Conservation (phyloP, 805 yeast species). For the Vanderwaltozyma yarrowii region DNA sequence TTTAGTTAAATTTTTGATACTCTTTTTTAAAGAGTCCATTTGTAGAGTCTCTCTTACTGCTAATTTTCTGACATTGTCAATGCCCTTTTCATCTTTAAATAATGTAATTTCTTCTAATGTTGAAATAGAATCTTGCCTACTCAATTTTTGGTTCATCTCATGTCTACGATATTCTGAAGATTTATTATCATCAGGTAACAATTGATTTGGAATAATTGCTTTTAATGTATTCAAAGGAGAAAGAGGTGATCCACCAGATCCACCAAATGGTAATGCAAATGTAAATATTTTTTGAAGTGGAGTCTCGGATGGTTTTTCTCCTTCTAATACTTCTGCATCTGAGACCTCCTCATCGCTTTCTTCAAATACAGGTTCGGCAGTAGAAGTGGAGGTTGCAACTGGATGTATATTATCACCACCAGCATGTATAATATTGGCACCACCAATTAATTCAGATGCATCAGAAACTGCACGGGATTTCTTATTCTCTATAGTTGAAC, state of each 20-base stretch:
- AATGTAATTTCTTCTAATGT: constrained; percentile 55
- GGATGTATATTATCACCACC: background rate
- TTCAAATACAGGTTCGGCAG: background rate
- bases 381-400: background rate
- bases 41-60: constrained; percentile 60
- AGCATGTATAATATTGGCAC: background rate
- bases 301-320: background rate
- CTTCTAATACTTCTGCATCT: constrained; percentile 1
- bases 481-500: background rate
- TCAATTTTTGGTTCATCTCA: constrained; percentile 26
- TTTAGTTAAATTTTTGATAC: constrained; percentile 15
- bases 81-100: constrained; percentile 43
- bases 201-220: constrained; percentile 10
- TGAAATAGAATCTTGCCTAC: constrained; percentile 46
- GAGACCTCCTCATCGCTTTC: background rate
- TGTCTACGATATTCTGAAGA: constrained; percentile 3
- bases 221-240: constrained; percentile 7
- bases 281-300: constrained; percentile 27
- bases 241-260: constrained; percentile 8
- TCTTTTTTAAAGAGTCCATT: constrained; percentile 31
- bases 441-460: constrained; percentile 2
- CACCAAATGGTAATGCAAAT: constrained; percentile 33
- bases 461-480: background rate
- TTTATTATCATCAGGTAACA: background rate
- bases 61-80: constrained; percentile 55